Conservation (phyloP, 441 rosid species). For the Erodium trifolium region DNA sequence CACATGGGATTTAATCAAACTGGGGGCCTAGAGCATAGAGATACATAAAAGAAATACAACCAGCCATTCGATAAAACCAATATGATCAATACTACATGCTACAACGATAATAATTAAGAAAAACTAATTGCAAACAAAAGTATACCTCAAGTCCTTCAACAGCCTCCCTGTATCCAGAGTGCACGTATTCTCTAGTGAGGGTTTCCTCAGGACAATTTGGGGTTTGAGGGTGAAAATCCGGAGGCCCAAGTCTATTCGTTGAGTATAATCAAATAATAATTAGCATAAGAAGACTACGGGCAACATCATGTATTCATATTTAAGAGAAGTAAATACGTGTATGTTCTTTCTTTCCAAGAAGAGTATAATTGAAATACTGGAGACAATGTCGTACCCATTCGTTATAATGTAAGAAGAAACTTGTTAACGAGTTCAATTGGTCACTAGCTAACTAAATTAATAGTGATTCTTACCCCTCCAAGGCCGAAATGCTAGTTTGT, state of each 20-base stretch:
- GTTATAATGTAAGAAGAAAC: not conserved
- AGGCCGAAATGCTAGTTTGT: not conserved
- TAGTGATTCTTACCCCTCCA: not conserved
- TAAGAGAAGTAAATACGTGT: not conserved
- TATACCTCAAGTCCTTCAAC: conserved; percentile 95
- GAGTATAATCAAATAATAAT: conserved; percentile 15
- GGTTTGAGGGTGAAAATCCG: conserved; percentile 88
- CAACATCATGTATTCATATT: conserved; percentile 10
- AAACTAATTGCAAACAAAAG: conserved; percentile 7
- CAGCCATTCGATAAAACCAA: conserved; percentile 7
- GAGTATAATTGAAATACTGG: not conserved
- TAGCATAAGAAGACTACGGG: conserved; percentile 18
- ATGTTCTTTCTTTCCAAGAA: not conserved
- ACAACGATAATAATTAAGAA: conserved; percentile 3
- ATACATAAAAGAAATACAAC: conserved; percentile 4
- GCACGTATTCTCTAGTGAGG: conserved; percentile 72
- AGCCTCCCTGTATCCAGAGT: conserved; percentile 81
- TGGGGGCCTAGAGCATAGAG: not conserved
- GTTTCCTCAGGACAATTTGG: conserved; percentile 90
- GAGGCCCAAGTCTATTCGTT: conserved; percentile 75
- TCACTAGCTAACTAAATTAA: conserved; percentile 3
- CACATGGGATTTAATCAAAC: not conserved
- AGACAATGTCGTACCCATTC: not conserved
- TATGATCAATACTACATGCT: conserved; percentile 6
- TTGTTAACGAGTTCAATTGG: not conserved